A percentile compares a stretch with the other conserved stretches of the same genome.
phyloP scores from a whole-genome alignment of 108 stramenopile species.

The Cyclotella baltica region DNA sequence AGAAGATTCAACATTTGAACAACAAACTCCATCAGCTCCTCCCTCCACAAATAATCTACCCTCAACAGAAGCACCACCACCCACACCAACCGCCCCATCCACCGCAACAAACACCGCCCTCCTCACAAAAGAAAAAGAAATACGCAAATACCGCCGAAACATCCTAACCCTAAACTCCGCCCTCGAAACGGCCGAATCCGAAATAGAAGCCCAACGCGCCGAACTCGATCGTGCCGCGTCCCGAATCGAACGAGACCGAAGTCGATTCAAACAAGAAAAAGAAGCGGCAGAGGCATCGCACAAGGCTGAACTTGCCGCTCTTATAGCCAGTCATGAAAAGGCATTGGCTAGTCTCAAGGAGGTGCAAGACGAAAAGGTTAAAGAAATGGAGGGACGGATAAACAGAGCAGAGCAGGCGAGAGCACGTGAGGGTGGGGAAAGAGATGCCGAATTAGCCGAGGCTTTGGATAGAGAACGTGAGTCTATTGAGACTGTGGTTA shows the following conservation, averaged over 20 bases:
- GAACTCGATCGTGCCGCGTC: conserved; percentile 80
- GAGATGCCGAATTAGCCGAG: conserved; percentile 70
- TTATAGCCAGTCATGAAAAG: conserved; percentile 64
- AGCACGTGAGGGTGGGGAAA: conserved; percentile 78
- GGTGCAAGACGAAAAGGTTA: conserved; percentile 48
- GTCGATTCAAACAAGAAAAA: conserved; percentile 65
- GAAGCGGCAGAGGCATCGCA: conserved; percentile 57
- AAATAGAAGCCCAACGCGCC: conserved; percentile 78
- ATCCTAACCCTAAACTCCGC: conserved; percentile 77
- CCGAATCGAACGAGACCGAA: conserved; percentile 82
- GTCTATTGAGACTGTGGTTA: conserved; percentile 37
- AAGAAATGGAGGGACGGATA: conserved; percentile 58
- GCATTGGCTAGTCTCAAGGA: conserved; percentile 59
- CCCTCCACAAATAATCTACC: background rate
- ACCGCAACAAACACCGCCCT: background rate
- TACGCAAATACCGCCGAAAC: conserved; percentile 71
- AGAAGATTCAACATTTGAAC: background rate
- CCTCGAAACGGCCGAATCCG: conserved; percentile 77
- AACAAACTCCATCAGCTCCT: background rate
- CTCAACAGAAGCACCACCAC: background rate
- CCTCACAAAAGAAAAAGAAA: conserved; percentile 58
- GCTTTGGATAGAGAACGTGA: conserved; percentile 70
- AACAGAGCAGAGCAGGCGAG: conserved; percentile 48
- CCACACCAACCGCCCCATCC: background rate
- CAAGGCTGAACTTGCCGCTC: conserved; percentile 53